Percentiles rank a stretch among this genome's conserved stretches.
These are phyloP conservation scores for Spathaspora passalidarum DNA, from an alignment of 805 yeast species.

Conservation along the genomic window DNA sequence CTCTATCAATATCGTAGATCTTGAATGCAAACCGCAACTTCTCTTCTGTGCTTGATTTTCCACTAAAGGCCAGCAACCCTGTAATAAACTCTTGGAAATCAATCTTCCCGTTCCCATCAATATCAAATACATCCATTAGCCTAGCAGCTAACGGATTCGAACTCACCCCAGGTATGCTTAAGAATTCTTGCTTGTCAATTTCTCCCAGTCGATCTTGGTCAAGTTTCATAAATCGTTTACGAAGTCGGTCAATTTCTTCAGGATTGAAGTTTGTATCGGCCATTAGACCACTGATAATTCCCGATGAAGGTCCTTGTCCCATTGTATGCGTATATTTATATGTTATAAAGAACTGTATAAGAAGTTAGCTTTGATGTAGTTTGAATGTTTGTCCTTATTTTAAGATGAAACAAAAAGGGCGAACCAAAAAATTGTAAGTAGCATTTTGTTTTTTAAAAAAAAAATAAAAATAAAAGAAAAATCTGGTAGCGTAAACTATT, in stretches of 20 bases:
- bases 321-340: conserved; percentile 20
- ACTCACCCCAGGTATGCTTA: conserved; percentile 89
- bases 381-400: too few relatives aligned
- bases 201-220: conserved; percentile 93
- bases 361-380: not conserved
- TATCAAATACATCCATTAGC: conserved; percentile 91
- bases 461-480: too few relatives aligned
- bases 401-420: not conserved
- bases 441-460: too few relatives aligned
- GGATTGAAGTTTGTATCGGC: conserved; percentile 85
- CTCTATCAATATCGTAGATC: conserved; percentile 93
- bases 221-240: conserved; percentile 91
- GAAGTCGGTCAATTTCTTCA: conserved; percentile 87
- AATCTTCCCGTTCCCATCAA: conserved; percentile 87
- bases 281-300: conserved; percentile 61
- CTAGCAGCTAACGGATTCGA: conserved; percentile 87
- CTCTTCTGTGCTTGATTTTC: conserved; percentile 75
- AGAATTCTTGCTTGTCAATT: conserved; percentile 84
- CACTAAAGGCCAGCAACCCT: conserved; percentile 83
- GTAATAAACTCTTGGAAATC: conserved; percentile 94
- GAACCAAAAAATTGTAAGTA: not conserved
- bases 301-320: conserved; percentile 62
- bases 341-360: not conserved
- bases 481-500: not conserved
- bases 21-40: conserved; percentile 87